Evolutionary conservation across 352 stramenopile species (phyloP).

Genomic region (Phytophthora sojae): DNA sequence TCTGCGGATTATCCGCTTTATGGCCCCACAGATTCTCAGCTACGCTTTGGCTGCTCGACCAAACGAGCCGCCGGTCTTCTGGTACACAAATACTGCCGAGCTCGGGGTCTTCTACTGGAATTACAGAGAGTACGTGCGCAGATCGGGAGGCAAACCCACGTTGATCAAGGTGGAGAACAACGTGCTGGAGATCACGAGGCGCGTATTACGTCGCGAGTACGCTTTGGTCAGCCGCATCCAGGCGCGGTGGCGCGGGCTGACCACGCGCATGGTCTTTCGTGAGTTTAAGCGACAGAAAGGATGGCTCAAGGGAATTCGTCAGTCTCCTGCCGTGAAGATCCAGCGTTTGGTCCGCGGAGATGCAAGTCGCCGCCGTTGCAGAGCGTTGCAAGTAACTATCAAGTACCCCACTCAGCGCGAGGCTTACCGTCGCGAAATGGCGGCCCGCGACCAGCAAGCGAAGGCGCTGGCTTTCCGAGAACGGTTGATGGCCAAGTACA

Average conservation of each 20-base stretch:
- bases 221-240: constrained; percentile 80
- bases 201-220: constrained; percentile 72
- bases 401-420: constrained; percentile 55
- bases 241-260: constrained; percentile 63
- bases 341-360: constrained; percentile 70
- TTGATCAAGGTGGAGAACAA: constrained; percentile 82
- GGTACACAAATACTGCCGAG: constrained; percentile 75
- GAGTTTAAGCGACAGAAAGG: constrained; percentile 74
- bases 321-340: constrained; percentile 77
- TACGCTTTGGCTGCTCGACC: constrained; percentile 44
- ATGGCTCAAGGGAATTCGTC: constrained; percentile 64
- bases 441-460: constrained; percentile 27
- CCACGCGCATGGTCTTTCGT: constrained; percentile 65
- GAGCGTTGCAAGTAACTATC: constrained; percentile 46
- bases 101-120: constrained; percentile 73
- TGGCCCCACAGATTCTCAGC: constrained; percentile 61
- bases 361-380: constrained; percentile 41
- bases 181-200: constrained; percentile 69
- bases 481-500: constrained; percentile 68
- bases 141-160: constrained; percentile 59
- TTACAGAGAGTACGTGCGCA: constrained; percentile 81
- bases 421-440: constrained; percentile 49
- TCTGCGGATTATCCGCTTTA: constrained; percentile 59
- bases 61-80: constrained; percentile 70
- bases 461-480: constrained; percentile 47